Evolutionary conservation across 139 green algal genomes (phyloP).

Genomic region (Deuterostichococcus epilithicus): DNA sequence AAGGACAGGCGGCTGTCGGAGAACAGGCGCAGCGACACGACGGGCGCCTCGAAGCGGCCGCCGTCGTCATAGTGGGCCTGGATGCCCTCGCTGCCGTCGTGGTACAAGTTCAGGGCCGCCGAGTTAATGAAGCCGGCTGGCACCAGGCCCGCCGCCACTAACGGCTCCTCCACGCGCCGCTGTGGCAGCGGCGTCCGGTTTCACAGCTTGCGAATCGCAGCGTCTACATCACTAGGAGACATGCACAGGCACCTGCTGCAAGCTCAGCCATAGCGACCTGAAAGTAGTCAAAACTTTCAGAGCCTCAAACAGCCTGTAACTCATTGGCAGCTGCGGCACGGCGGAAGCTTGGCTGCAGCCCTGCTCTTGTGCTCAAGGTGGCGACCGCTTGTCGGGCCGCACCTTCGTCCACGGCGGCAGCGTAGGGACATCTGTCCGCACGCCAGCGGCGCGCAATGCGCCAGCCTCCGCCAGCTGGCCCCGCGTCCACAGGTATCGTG

Average conservation of each 20-base stretch:
- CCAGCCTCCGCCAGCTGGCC: slow-evolving; percentile 46
- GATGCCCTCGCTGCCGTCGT: slow-evolving; percentile 71
- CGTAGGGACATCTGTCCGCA: slow-evolving; percentile 58
- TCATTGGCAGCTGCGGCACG: too few species aligned
- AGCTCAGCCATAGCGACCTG: too few species aligned
- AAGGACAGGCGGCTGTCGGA: slow-evolving; percentile 68
- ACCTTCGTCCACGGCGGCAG: slow-evolving; percentile 44
- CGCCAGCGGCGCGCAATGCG: slow-evolving; percentile 42
- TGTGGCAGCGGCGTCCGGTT: too few species aligned
- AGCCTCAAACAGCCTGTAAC: too few species aligned
- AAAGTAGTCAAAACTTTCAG: too few species aligned
- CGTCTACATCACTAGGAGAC: too few species aligned
- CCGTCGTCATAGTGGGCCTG: slow-evolving; percentile 71
- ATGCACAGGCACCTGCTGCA: too few species aligned
- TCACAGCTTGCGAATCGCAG: too few species aligned
- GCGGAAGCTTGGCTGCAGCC: too few species aligned
- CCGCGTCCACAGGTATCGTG: slow-evolving; percentile 65
- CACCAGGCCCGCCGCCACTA: slow-evolving; percentile 39
- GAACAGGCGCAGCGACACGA: slow-evolving; percentile 63
- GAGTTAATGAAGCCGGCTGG: slow-evolving; percentile 47
- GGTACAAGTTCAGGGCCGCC: slow-evolving; percentile 69
- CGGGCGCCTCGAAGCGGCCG: slow-evolving; percentile 54
- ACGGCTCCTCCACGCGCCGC: slow-evolving; percentile 42
- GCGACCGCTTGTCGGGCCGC: too few species aligned
- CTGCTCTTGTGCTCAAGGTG: neutral